Evolutionary conservation across 306 rosid genomes (phyloP).

Genomic region (Begonia fuchsioides): DNA sequence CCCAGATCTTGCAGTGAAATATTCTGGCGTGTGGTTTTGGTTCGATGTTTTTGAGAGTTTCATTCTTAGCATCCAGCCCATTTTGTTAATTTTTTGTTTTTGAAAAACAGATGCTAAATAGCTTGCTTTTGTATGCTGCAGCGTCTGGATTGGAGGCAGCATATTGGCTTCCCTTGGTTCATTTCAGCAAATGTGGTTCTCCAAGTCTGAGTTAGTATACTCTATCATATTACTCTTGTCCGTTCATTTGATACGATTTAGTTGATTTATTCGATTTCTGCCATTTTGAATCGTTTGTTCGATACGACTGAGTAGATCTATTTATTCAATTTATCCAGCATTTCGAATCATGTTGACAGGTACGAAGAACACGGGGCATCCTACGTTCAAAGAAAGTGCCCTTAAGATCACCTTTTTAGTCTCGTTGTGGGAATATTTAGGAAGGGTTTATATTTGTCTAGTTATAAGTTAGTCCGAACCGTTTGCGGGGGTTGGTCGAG

Average conservation of each 20-base stretch:
- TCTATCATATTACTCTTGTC: background rate
- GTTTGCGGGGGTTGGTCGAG: too few species aligned
- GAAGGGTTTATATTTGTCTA: too few species aligned
- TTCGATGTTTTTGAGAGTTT: too few species aligned
- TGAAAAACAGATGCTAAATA: background rate
- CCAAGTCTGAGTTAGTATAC: conserved; percentile 70
- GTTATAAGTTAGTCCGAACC: too few species aligned
- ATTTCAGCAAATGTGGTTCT: conserved; percentile 84
- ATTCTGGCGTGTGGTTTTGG: too few species aligned
- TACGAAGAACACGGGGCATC: conserved; percentile 99
- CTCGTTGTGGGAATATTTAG: too few species aligned
- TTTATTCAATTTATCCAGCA: background rate
- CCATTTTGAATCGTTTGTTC: too few species aligned
- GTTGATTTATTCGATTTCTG: background rate
- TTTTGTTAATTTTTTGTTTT: background rate
- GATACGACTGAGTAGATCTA: background rate
- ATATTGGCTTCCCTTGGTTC: conserved; percentile 99
- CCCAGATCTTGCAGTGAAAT: too few species aligned
- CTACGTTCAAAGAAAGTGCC: conserved; percentile 87
- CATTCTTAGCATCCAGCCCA: too few species aligned
- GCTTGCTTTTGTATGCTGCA: conserved; percentile 12
- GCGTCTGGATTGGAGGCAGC: conserved; percentile 99
- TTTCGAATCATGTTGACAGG: conserved; percentile 21
- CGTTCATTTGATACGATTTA: background rate
- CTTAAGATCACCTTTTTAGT: conserved; percentile 16